Percentiles rank a stretch among this genome's conserved stretches.
Evolutionary conservation across 2,329 filamentous ascomycete genomes (phyloP).

Genomic region (Xylariaceae sp.): DNA sequence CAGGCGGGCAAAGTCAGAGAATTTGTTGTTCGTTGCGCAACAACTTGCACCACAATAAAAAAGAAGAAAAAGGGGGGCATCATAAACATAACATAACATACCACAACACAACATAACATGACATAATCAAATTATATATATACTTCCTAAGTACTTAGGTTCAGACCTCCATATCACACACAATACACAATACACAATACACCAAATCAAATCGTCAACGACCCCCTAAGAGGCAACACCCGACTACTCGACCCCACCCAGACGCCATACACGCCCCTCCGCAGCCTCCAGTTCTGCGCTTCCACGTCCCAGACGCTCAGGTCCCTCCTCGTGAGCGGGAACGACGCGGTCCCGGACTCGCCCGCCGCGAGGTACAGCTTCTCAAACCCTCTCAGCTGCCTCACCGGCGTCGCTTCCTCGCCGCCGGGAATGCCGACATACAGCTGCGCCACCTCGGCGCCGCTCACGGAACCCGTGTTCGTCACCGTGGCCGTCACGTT

Average conservation of each 20-base stretch:
- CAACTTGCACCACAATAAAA: no score
- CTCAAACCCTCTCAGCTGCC: conserved; percentile 62
- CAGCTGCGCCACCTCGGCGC: conserved; percentile 44
- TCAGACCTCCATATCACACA: no score
- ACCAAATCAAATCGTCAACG: conserved; percentile 34
- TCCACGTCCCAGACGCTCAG: conserved; percentile 60
- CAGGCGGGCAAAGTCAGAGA: no score
- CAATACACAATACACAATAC: no score
- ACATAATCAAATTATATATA: no score
- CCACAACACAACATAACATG: no score
- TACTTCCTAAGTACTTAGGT: no score
- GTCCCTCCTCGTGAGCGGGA: conserved; percentile 57
- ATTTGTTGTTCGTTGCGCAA: no score
- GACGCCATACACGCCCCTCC: conserved; percentile 39
- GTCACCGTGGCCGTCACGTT: conserved; percentile 34
- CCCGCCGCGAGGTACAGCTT: conserved; percentile 49
- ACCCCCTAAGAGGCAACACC: conserved; percentile 37
- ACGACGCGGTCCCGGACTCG: conserved; percentile 39
- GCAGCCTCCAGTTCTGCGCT: conserved; percentile 55
- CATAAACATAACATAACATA: no score
- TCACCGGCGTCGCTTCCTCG: no score
- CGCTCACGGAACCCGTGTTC: conserved; percentile 39
- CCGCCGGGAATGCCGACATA: conserved; percentile 42
- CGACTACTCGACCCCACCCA: conserved; percentile 45
- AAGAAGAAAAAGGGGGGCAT: no score